Evolutionary conservation across 768 basidiomycete genomes (phyloP).

Genomic region (Boletus coccyginus): DNA sequence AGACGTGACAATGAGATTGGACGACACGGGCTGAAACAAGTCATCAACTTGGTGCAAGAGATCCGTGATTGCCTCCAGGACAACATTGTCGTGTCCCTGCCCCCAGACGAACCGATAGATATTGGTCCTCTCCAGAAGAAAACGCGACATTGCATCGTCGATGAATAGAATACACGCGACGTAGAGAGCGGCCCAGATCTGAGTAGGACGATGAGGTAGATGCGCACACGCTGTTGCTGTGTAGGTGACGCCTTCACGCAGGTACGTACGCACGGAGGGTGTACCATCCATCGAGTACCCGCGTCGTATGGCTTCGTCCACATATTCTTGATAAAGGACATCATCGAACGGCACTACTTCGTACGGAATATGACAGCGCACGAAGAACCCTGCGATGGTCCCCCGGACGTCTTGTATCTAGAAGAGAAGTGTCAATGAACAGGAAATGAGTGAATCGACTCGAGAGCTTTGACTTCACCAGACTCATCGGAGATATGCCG

Average conservation of each 20-base stretch:
- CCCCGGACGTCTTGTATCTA: too few relatives aligned
- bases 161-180: conserved; percentile 31
- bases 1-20: conserved; percentile 34
- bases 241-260: background rate
- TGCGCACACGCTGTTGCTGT: conserved; percentile 22
- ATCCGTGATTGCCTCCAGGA: conserved; percentile 31
- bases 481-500: too few relatives aligned
- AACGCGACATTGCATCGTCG: conserved; percentile 32
- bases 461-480: too few relatives aligned
- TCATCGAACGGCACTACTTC: too few relatives aligned
- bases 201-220: conserved; percentile 17
- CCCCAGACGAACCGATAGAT: conserved; percentile 27
- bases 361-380: too few relatives aligned
- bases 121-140: conserved; percentile 11
- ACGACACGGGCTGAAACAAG: conserved; percentile 24
- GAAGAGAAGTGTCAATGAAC: too few relatives aligned
- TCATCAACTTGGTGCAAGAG: conserved; percentile 25
- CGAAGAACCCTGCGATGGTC: too few relatives aligned
- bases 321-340: too few relatives aligned
- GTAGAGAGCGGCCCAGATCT: conserved; percentile 36
- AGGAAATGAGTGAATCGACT: too few relatives aligned
- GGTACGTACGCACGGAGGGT: background rate
- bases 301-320: too few relatives aligned
- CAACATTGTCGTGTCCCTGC: conserved; percentile 25
- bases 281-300: too few relatives aligned